Conservation (phyloP, 2,329 filamentous ascomycete species). For the Iodosphaeria phyllophila region DNA sequence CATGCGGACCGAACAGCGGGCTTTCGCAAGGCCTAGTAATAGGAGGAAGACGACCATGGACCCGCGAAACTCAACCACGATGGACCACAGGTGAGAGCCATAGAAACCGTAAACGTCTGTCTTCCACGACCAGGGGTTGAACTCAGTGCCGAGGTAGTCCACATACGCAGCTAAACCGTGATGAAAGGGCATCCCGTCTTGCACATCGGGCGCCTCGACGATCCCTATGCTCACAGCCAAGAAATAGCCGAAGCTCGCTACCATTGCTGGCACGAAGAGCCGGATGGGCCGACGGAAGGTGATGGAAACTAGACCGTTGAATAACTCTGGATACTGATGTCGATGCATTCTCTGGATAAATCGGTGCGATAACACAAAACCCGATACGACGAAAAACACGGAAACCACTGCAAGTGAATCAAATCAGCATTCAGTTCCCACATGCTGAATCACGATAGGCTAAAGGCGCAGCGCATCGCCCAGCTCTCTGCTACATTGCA, state of each 20-base stretch:
- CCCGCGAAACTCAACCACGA: constrained; percentile 26
- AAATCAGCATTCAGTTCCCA: too few relatives aligned
- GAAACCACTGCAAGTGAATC: too few relatives aligned
- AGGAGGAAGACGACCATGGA: constrained; percentile 25
- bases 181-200: constrained; percentile 6
- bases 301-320: constrained; percentile 22
- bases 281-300: constrained; percentile 26
- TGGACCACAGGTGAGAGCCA: constrained; percentile 27
- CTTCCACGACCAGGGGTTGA: constrained; percentile 13
- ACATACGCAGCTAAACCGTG: constrained; percentile 8
- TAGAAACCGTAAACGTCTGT: constrained; percentile 12
- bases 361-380: constrained; percentile 26
- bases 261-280: constrained; percentile 24
- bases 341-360: constrained; percentile 21
- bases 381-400: constrained; percentile 32
- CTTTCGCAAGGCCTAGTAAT: constrained; percentile 15
- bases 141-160: constrained; percentile 8
- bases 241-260: constrained; percentile 21
- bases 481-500: too few relatives aligned
- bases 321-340: constrained; percentile 17
- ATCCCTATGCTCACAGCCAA: constrained; percentile 14
- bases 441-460: too few relatives aligned
- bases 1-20: constrained; percentile 15
- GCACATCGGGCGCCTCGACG: constrained; percentile 8
- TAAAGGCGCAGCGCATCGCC: too few relatives aligned